These are phyloP conservation scores for Asclepias syriaca DNA, from an alignment of 257 asterid species.

Conservation along the genomic window DNA sequence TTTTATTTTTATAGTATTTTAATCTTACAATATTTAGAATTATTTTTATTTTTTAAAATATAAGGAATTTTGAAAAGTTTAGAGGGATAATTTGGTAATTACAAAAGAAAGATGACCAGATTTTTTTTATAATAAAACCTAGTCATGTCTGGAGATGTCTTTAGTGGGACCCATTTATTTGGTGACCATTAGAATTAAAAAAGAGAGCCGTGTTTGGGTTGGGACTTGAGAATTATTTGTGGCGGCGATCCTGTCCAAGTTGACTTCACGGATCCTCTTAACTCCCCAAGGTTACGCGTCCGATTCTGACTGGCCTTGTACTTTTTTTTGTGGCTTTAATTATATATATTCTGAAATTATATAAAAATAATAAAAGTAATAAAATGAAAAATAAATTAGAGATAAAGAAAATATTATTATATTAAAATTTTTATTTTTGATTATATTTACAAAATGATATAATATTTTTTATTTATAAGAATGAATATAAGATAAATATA, in stretches of 20 bases:
- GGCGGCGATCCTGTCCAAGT: neutral
- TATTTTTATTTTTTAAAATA: too few species aligned
- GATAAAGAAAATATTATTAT: too few species aligned
- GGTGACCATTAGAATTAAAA: neutral
- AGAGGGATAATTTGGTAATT: slow-evolving; percentile 18
- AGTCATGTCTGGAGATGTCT: slow-evolving; percentile 6
- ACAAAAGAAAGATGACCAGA: neutral
- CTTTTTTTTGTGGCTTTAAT: slow-evolving; percentile 7
- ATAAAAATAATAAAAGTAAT: too few species aligned
- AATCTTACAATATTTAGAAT: too few species aligned
- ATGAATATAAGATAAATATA: too few species aligned
- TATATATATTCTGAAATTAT: too few species aligned
- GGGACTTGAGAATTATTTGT: neutral
- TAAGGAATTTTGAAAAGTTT: too few species aligned
- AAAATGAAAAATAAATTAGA: too few species aligned
- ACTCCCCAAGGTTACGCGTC: neutral
- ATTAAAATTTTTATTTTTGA: too few species aligned
- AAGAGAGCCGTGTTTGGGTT: neutral
- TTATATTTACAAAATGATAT: too few species aligned
- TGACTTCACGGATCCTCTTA: neutral
- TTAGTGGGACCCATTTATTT: neutral
- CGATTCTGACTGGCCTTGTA: neutral
- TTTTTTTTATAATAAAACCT: neutral
- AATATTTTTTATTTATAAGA: too few species aligned
- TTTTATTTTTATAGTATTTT: too few species aligned